phyloP scores from a whole-genome alignment of 164 flowering plant species.

The Santalum album region DNA sequence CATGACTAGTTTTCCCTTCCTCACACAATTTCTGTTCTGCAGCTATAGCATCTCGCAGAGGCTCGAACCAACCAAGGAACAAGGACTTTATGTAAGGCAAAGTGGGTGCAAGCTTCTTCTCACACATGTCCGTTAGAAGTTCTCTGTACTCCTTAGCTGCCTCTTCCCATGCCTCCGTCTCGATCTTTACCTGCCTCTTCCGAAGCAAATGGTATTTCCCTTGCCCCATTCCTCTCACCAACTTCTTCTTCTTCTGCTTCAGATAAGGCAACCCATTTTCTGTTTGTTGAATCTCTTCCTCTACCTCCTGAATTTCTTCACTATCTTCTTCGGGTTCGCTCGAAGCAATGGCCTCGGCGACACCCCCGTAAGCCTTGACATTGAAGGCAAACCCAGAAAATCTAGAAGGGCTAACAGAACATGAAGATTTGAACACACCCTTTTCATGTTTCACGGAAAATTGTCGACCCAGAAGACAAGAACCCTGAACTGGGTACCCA shows the following conservation, averaged over 20 bases:
- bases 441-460: too few relatives aligned
- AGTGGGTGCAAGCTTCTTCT: constrained; percentile 67
- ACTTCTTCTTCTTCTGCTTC: constrained; percentile 6
- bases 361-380: constrained; percentile 32
- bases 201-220: constrained; percentile 30
- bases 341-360: constrained; percentile 38
- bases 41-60: constrained; percentile 40
- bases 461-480: too few relatives aligned
- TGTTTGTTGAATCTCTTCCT: constrained; percentile 19
- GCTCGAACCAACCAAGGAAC: constrained; percentile 76
- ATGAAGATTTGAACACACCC: too few relatives aligned
- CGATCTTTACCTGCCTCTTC: constrained; percentile 46
- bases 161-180: constrained; percentile 68
- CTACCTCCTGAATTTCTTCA: constrained; percentile 32
- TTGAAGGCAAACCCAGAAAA: too few relatives aligned
- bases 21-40: constrained; percentile 33
- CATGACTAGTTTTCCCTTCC: constrained; percentile 22
- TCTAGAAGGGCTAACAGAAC: too few relatives aligned
- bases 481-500: too few relatives aligned
- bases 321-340: constrained; percentile 31
- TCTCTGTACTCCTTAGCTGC: constrained; percentile 62
- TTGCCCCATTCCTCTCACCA: constrained; percentile 26
- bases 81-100: constrained; percentile 58
- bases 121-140: constrained; percentile 51
- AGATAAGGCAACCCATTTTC: constrained; percentile 8